phyloP scores from a whole-genome alignment of 257 asterid genomes.

The Ajuga chamaepitys region DNA sequence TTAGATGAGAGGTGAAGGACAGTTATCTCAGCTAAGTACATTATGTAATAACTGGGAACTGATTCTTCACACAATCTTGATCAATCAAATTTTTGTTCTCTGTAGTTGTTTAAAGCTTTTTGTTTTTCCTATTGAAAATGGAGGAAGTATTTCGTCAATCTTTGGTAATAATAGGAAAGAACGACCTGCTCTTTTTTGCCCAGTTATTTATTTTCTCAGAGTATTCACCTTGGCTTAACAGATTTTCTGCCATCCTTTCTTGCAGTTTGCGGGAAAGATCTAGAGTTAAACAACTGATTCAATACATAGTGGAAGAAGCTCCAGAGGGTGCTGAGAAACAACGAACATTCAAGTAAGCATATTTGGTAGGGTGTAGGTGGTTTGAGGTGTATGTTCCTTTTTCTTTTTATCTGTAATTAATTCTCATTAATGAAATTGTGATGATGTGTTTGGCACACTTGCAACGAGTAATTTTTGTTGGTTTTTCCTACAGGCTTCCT shows the following conservation, averaged over 20 bases:
- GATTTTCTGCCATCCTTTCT: constrained; percentile 8
- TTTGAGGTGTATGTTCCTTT: constrained; percentile 10
- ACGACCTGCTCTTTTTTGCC: not conserved
- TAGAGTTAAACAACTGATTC: constrained; percentile 57
- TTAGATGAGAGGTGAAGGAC: too few relatives aligned
- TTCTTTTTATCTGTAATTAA: too few relatives aligned
- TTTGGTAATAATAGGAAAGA: not conserved
- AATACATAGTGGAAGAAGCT: constrained; percentile 78
- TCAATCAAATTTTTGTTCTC: not conserved
- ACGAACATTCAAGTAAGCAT: constrained; percentile 75
- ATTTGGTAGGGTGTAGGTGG: too few relatives aligned
- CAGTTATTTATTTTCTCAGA: not conserved
- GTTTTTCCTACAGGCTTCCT: constrained; percentile 52
- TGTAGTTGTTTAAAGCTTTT: not conserved
- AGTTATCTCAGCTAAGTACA: not conserved
- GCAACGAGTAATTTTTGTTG: constrained; percentile 13
- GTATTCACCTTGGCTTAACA: not conserved
- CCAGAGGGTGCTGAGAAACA: constrained; percentile 71
- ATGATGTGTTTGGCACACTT: too few relatives aligned
- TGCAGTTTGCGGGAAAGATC: constrained; percentile 73
- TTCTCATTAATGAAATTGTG: not conserved
- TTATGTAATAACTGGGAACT: not conserved
- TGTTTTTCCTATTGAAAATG: too few relatives aligned
- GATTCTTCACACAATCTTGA: not conserved
- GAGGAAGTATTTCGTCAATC: not conserved